A percentile compares a stretch with the other conserved stretches of the same genome.
phyloP scores from a whole-genome alignment of 2,329 filamentous ascomycete genomes.

The Xylaria sp. region DNA sequence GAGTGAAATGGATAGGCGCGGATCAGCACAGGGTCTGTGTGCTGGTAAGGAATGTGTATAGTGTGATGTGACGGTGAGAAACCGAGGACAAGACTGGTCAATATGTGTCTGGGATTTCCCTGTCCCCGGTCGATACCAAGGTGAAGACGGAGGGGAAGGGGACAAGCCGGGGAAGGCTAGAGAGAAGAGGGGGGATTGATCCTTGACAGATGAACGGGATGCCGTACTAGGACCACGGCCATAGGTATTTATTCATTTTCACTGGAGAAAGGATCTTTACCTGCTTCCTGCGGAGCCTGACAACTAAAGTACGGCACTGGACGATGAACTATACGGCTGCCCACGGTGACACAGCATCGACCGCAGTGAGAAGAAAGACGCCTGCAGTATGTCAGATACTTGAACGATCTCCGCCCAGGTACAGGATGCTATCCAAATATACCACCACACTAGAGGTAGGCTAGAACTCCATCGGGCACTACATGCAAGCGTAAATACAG shows the following conservation, averaged over 20 bases:
- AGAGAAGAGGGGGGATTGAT: conserved; percentile 13
- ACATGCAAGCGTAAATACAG: background rate
- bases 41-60: background rate
- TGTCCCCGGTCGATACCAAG: conserved; percentile 9
- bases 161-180: conserved; percentile 6
- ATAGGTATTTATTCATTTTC: background rate
- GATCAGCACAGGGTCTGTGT: conserved; percentile 14
- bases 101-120: conserved; percentile 8
- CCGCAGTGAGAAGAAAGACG: too few species aligned
- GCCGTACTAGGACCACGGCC: background rate
- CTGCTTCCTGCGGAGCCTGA: background rate
- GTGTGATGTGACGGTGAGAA: conserved; percentile 3
- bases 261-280: background rate
- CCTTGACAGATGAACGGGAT: conserved; percentile 1
- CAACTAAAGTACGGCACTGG: background rate
- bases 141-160: conserved; percentile 10
- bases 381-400: background rate
- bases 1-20: background rate
- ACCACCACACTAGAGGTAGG: background rate
- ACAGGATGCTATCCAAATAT: background rate
- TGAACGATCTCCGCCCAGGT: background rate
- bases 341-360: background rate
- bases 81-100: background rate
- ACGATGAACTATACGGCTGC: background rate
- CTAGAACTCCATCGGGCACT: conserved; percentile 2